A percentile compares a stretch with the other conserved stretches of the same genome.
phyloP scores from a whole-genome alignment of 2,329 filamentous ascomycete genomes.

The Hortaea werneckii region DNA sequence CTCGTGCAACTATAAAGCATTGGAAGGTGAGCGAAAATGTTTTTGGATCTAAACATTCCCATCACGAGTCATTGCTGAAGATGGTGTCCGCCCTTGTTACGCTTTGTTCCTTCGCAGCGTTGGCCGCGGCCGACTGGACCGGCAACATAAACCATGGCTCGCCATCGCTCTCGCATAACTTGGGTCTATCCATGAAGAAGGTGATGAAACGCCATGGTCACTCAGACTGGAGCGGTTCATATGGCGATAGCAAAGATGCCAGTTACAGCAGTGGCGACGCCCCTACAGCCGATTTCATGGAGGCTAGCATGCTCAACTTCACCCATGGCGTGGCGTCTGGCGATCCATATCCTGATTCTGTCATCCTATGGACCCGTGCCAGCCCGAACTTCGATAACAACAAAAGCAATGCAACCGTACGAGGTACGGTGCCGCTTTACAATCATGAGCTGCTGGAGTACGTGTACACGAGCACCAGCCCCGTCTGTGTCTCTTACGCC shows the following conservation, averaged over 20 bases:
- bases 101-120: neutral
- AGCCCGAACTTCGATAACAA: slow-evolving; percentile 15
- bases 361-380: slow-evolving; percentile 31
- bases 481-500: slow-evolving; percentile 14
- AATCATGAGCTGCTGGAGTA: slow-evolving; percentile 19
- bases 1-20: neutral
- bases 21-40: neutral
- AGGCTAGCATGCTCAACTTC: slow-evolving; percentile 45
- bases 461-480: slow-evolving; percentile 12
- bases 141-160: neutral
- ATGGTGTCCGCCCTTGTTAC: neutral
- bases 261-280: neutral
- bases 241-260: neutral
- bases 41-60: neutral
- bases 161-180: neutral
- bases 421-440: slow-evolving; percentile 16
- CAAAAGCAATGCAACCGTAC: slow-evolving; percentile 18
- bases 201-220: neutral
- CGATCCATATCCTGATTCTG: slow-evolving; percentile 34
- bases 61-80: neutral
- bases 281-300: slow-evolving; percentile 23
- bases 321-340: slow-evolving; percentile 43
- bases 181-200: neutral
- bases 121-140: neutral
- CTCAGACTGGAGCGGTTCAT: neutral